These are phyloP conservation scores for Lupinus albus DNA, from an alignment of 306 rosid genomes.

Conservation along the genomic window DNA sequence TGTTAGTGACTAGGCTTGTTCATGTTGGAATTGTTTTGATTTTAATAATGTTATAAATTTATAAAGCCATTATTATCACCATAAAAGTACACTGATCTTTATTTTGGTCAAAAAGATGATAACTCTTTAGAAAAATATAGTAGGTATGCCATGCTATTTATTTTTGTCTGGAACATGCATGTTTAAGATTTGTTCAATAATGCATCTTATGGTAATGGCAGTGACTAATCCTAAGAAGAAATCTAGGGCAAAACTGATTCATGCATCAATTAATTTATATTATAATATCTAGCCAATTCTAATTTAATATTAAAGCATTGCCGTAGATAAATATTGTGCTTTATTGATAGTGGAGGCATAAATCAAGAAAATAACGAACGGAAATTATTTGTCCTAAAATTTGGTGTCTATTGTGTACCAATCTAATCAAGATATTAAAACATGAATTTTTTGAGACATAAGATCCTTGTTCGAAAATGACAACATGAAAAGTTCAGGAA, in stretches of 20 bases:
- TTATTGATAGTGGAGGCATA: neutral
- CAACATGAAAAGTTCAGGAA: constrained; percentile 4
- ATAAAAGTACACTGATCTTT: constrained; percentile 23
- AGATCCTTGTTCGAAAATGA: too few relatives aligned
- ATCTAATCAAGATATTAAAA: too few relatives aligned
- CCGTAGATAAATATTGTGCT: neutral
- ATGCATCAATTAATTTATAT: constrained; percentile 7
- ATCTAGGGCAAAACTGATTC: neutral
- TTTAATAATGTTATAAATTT: neutral
- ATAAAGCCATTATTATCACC: constrained; percentile 35
- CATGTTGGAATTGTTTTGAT: neutral
- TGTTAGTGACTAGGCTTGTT: constrained; percentile 39
- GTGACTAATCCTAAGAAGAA: constrained; percentile 25
- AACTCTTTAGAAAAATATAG: constrained; percentile 34
- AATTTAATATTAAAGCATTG: constrained; percentile 27
- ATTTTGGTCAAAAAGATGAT: constrained; percentile 37
- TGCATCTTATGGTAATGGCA: constrained; percentile 13
- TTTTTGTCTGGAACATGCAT: constrained; percentile 24
- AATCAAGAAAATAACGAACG: constrained; percentile 20
- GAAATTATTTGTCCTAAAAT: too few relatives aligned
- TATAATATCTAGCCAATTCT: neutral
- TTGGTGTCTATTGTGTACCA: too few relatives aligned
- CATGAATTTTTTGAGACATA: too few relatives aligned
- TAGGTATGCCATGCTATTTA: constrained; percentile 24
- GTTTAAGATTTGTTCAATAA: constrained; percentile 30